Base-by-base conservation (phyloP, 192 early-diverging fungal species). In the Blastocladiella britannica region DNA sequence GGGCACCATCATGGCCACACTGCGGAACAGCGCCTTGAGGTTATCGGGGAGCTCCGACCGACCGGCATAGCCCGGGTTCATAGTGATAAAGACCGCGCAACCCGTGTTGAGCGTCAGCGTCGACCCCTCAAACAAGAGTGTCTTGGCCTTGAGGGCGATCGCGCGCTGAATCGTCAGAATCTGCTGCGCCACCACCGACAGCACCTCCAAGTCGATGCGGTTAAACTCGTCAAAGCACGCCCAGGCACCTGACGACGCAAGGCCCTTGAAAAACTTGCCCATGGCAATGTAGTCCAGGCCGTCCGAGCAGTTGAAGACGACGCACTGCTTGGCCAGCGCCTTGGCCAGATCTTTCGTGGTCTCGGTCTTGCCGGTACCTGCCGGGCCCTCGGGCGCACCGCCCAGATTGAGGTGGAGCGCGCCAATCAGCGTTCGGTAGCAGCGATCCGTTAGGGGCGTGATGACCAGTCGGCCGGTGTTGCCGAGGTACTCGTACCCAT, bases 201-300 rank as follows among this genome's bases (percentile, higher is more conserved):
- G 68, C 55, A 97, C 96, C 53, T 90, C 74, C 73, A 97, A 93
- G 63, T 94, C 91, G 53, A 99, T 69, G 53, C 96, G 86, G 69
- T 99, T 99, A 71, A 99, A 99, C 73, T 99, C 94, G 70, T 97
- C 94, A 67, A 96, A 99, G 72, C 92, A 93, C 58, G 94, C 94
- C 93, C 93, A 97, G 0, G 93, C 96, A 31, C 96, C 96, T 7
- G 97, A 94, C 67, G 91, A 90, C 67, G 84, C 94, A 59, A 99
- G 77, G 57, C 96, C 96, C 60, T 97, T 83, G 67, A 99, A 99
- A 59, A 99, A 97, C 63, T 94, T 87, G 52, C 97, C 97, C 92
- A 99, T 97, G 28, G 97, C 93, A 65, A 95, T 90, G 77, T 97
- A 99, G 70, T 99, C 97, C 74, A 99, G 97, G 61, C 85, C 94